Evolutionary conservation across 306 rosid genomes (phyloP).

Genomic region (Prunus padus): DNA sequence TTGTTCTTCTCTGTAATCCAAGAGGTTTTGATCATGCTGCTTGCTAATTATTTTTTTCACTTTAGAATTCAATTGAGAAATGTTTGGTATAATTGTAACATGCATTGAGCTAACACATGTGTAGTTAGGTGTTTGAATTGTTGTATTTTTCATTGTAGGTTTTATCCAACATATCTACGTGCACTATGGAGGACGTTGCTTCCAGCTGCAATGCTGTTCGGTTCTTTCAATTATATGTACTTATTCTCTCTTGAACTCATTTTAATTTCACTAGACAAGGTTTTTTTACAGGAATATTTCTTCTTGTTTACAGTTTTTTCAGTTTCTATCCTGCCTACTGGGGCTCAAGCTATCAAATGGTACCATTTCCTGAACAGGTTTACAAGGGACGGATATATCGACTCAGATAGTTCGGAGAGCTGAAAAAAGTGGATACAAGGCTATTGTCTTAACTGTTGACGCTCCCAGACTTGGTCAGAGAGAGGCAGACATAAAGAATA

Average conservation of each 20-base stretch:
- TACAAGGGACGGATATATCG: constrained; percentile 55
- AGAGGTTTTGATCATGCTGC: no score
- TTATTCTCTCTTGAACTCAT: constrained; percentile 1
- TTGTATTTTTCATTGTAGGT: constrained; percentile 27
- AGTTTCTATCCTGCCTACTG: not conserved
- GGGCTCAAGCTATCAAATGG: not conserved
- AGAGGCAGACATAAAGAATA: constrained; percentile 69
- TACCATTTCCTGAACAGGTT: constrained; percentile 31
- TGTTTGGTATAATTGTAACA: not conserved
- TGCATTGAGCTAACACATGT: not conserved
- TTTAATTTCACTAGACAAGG: not conserved
- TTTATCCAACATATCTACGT: constrained; percentile 43
- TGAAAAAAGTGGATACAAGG: constrained; percentile 59
- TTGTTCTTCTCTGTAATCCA: no score
- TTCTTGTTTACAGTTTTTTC: not conserved
- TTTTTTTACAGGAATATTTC: not conserved
- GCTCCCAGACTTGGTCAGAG: constrained; percentile 60
- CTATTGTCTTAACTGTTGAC: constrained; percentile 61
- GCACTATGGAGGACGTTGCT: constrained; percentile 68
- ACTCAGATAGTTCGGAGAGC: constrained; percentile 51
- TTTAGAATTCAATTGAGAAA: no score
- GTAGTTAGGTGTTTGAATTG: not conserved
- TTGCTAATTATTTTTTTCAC: no score
- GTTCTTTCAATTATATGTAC: constrained; percentile 71
- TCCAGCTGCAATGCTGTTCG: constrained; percentile 69